These are phyloP conservation scores for Penicillium pulvis DNA, from an alignment of 495 filamentous ascomycete species.

Conservation along the genomic window DNA sequence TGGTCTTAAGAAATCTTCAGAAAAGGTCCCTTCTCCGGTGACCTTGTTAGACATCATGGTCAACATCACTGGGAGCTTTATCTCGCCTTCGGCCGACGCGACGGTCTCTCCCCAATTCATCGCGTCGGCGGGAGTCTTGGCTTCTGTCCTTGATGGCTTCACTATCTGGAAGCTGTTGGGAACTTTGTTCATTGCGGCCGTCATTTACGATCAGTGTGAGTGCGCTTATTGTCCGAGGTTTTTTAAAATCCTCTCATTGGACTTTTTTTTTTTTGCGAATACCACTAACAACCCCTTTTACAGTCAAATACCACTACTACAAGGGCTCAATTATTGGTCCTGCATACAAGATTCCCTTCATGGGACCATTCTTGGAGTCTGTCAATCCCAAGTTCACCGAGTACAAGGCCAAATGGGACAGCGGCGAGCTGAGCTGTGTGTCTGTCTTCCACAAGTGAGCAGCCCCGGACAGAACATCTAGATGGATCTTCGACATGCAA, in stretches of 20 bases:
- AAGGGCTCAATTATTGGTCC: constrained; percentile 88
- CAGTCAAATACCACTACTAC: constrained; percentile 81
- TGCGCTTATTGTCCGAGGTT: constrained; percentile 12
- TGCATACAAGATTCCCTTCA: constrained; percentile 85
- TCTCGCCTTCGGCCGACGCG: constrained; percentile 75
- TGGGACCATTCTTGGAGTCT: constrained; percentile 92
- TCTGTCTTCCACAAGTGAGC: constrained; percentile 98
- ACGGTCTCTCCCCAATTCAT: constrained; percentile 52
- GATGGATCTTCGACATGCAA: neutral
- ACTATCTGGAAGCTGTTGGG: constrained; percentile 64
- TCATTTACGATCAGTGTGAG: constrained; percentile 87
- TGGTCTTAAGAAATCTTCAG: constrained; percentile 1
- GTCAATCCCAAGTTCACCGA: constrained; percentile 88
- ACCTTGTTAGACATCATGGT: constrained; percentile 49
- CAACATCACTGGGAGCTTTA: constrained; percentile 67
- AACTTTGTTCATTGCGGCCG: constrained; percentile 66
- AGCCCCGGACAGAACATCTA: neutral
- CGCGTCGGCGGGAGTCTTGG: constrained; percentile 43
- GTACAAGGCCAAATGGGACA: constrained; percentile 90
- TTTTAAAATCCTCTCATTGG: neutral
- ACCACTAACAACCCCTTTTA: constrained; percentile 17
- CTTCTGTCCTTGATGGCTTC: constrained; percentile 54
- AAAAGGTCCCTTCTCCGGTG: constrained; percentile 9
- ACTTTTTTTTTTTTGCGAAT: neutral
- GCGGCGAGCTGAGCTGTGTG: constrained; percentile 90